Evolutionary conservation across 116 monocot genomes (phyloP).

Genomic region (Trichopus zeylanicus): DNA sequence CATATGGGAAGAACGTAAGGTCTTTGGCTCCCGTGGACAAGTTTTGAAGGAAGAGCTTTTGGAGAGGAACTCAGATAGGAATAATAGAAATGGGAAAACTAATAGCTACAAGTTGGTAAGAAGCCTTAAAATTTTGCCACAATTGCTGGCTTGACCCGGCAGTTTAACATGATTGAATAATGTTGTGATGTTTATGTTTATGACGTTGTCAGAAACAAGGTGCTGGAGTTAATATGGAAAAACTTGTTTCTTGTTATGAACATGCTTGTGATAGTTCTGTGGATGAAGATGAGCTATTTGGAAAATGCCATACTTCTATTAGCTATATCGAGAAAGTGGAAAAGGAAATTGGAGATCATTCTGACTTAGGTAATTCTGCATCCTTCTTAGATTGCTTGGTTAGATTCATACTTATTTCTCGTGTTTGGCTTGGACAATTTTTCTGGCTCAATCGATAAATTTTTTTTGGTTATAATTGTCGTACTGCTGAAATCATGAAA

Average conservation of each 20-base stretch:
- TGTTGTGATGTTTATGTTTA: too few species aligned
- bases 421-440: too few species aligned
- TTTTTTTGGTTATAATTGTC: background rate
- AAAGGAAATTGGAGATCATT: slow-evolving; percentile 31
- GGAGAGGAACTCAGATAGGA: slow-evolving; percentile 30
- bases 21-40: slow-evolving; percentile 76
- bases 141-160: too few species aligned
- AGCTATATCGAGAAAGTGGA: slow-evolving; percentile 48
- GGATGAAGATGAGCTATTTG: slow-evolving; percentile 51
- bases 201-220: slow-evolving; percentile 48
- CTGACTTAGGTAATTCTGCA: slow-evolving; percentile 29
- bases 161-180: too few species aligned
- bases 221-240: slow-evolving; percentile 49
- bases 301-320: slow-evolving; percentile 52
- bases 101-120: slow-evolving; percentile 47
- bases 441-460: too few species aligned
- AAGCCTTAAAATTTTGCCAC: background rate
- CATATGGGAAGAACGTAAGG: slow-evolving; percentile 92
- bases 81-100: slow-evolving; percentile 29
- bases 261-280: slow-evolving; percentile 27
- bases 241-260: slow-evolving; percentile 52
- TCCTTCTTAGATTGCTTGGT: slow-evolving; percentile 1
- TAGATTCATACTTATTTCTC: background rate
- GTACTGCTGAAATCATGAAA: too few species aligned
- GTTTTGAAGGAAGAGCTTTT: slow-evolving; percentile 66